Conservation (phyloP, 257 asterid genomes). For the Solanum pimpinellifolium region DNA sequence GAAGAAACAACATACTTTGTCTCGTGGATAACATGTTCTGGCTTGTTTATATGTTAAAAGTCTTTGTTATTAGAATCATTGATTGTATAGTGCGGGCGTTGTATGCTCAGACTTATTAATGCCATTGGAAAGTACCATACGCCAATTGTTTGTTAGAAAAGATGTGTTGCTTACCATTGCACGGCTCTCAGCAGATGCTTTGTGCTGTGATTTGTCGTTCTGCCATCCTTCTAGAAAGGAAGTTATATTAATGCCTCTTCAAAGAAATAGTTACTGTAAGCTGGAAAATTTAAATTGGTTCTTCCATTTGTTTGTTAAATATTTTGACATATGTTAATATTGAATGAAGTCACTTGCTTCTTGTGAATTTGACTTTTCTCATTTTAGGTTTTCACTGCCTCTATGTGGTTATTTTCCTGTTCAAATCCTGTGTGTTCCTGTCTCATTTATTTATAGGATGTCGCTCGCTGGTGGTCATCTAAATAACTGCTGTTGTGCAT, state of each 20-base stretch:
- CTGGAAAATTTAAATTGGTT: neutral
- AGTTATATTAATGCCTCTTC: neutral
- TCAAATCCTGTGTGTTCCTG: neutral
- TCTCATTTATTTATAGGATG: neutral
- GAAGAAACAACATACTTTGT: neutral
- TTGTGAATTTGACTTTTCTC: neutral
- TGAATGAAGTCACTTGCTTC: neutral
- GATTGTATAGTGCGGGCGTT: neutral
- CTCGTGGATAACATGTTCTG: neutral
- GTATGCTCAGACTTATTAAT: neutral
- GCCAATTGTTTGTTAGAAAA: neutral
- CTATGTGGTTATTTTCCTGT: neutral
- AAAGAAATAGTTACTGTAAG: neutral
- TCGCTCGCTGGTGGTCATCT: constrained; percentile 14
- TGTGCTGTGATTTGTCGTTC: neutral
- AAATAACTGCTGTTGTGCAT: constrained; percentile 14
- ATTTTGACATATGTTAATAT: neutral
- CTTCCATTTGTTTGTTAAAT: neutral
- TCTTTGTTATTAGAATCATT: neutral
- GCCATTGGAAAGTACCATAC: neutral
- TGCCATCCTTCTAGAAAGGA: neutral
- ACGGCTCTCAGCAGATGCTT: neutral
- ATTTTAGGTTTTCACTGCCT: neutral
- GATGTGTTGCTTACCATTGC: neutral
- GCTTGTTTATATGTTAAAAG: neutral